Base-by-base conservation (phyloP, 106 monocot species). In the Dioscorea alata region DNA sequence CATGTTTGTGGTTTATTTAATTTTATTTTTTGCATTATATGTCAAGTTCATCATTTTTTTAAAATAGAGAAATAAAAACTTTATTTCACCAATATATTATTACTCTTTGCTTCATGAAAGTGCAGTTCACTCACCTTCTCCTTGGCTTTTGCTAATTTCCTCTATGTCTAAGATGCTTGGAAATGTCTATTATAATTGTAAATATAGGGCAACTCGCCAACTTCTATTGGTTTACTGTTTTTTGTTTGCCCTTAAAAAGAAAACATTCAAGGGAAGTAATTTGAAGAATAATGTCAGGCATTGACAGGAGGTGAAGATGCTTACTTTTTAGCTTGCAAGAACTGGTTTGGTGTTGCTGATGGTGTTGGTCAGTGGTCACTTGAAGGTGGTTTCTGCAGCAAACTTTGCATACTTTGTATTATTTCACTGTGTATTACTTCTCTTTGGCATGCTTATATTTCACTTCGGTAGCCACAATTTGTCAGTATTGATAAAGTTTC, bases 361-460 rank as follows among this genome's bases (percentile, higher is more conserved):
- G 96, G 96, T 71, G 96, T 97, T 35, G 96, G 96, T 50, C 96
- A 97, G 70, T 97, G 96, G 96, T 97, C 96, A 8, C 78, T 92
- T 20, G 89, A 92, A 92, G 96, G 96, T 88, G 74, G 61, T 33
- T 23, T 61, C 42, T 28, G 28, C 28, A 28, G 28, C 28, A 28
- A 28, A 28, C 28, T 28, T 28, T 28, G 28, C 28, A 28, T 28
- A 28, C 3, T 28, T 28, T 28, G 28, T 28, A 28, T 3, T 28
- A 28, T 28, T 28, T 28, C 3, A 28, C 28, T 28, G 28, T 28
- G 3, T 28, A 4, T 48, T 69, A 50, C 15, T 51, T 51, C 17
- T 17, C 51, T 51, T 12, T 4, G 1, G 51, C 51, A 51, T 51
- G 51, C 51, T 13, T 4, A 51, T 12, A 51, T 13, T 51, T 13